A percentile compares a stretch with the other conserved stretches of the same genome.
Conservation (phyloP, 306 rosid genomes). For the Vigna reflexopilosa region DNA sequence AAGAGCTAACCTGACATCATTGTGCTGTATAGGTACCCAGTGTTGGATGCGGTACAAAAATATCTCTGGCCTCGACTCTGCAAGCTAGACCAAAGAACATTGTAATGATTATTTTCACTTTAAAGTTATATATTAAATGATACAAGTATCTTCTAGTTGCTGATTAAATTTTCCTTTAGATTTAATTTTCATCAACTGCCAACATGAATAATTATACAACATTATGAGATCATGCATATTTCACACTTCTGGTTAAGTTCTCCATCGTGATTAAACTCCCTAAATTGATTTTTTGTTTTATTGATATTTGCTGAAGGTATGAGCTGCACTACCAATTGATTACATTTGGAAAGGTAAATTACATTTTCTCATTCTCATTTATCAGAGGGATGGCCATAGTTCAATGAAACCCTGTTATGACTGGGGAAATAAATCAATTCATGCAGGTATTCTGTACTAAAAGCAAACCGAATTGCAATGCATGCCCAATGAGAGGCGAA, state of each 20-base stretch:
- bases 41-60: conserved; percentile 83
- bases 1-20: conserved; percentile 45
- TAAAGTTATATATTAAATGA: conserved; percentile 19
- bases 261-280: neutral
- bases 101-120: conserved; percentile 56
- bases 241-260: neutral
- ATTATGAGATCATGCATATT: neutral
- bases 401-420: conserved; percentile 44
- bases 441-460: conserved; percentile 90
- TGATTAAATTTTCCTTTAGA: neutral
- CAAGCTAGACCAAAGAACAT: conserved; percentile 93
- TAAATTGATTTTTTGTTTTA: conserved; percentile 27
- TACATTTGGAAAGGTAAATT: conserved; percentile 91
- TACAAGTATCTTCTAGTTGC: neutral
- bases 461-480: conserved; percentile 89
- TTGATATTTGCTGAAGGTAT: conserved; percentile 61
- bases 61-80: conserved; percentile 95
- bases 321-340: conserved; percentile 95
- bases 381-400: conserved; percentile 22
- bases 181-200: conserved; percentile 12
- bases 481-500: conserved; percentile 97
- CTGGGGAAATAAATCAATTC: conserved; percentile 40
- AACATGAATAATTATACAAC: neutral
- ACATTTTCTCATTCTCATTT: conserved; percentile 24
- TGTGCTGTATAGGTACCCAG: conserved; percentile 74